These are phyloP conservation scores for Naematelia aurantialba DNA, from an alignment of 768 basidiomycete genomes.

Conservation along the genomic window DNA sequence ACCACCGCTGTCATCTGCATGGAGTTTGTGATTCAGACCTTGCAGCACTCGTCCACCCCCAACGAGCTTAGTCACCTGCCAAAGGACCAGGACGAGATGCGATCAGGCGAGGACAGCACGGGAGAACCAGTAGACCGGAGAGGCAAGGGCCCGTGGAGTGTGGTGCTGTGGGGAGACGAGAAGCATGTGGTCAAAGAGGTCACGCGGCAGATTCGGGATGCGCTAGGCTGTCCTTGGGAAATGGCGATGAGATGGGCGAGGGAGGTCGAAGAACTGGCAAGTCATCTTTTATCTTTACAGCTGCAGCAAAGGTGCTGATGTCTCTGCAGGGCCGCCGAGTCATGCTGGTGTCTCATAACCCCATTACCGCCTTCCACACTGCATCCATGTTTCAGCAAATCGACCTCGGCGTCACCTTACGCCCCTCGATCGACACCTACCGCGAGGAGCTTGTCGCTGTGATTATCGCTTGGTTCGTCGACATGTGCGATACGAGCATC, in stretches of 20 bases:
- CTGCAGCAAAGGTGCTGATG: background rate
- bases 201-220: conserved; percentile 51
- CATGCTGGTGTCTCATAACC: conserved; percentile 65
- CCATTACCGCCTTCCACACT: conserved; percentile 64
- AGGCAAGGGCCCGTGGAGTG: conserved; percentile 33
- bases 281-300: too few species aligned
- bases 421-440: conserved; percentile 81
- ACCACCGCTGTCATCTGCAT: conserved; percentile 71
- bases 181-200: conserved; percentile 91
- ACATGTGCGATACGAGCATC: conserved; percentile 33
- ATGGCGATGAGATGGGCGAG: conserved; percentile 30
- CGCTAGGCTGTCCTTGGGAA: conserved; percentile 31
- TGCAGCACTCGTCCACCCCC: conserved; percentile 78
- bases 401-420: conserved; percentile 84
- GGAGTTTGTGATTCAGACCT: conserved; percentile 76
- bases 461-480: conserved; percentile 56
- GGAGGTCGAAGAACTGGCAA: conserved; percentile 39
- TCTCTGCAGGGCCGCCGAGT: conserved; percentile 67
- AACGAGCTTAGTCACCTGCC: conserved; percentile 24
- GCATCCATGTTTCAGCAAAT: conserved; percentile 78
- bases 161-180: conserved; percentile 94
- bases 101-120: conserved; percentile 6
- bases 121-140: conserved; percentile 18
- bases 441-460: conserved; percentile 78
- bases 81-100: conserved; percentile 54